Conservation (phyloP, 352 stramenopile genomes). For the Phytopythium montanum region DNA sequence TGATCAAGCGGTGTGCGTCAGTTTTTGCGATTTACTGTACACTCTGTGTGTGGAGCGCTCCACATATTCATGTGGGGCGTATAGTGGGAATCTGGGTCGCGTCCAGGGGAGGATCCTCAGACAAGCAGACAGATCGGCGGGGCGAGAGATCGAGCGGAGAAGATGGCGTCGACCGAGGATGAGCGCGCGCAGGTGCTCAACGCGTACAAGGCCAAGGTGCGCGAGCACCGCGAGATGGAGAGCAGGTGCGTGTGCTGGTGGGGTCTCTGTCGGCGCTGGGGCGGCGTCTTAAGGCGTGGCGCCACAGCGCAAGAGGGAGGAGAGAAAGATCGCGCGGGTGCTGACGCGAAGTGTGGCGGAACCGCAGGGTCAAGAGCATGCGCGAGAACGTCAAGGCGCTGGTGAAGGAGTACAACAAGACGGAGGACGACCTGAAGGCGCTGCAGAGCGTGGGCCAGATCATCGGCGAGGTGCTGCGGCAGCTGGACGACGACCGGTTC, state of each 20-base stretch:
- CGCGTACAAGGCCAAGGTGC: slow-evolving; percentile 95
- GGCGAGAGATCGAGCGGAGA: neutral
- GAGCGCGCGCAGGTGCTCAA: slow-evolving; percentile 93
- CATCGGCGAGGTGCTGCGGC: slow-evolving; percentile 98
- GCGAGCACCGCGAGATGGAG: slow-evolving; percentile 96
- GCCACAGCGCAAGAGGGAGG: neutral
- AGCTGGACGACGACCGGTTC: slow-evolving; percentile 97
- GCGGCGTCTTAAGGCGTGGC: neutral
- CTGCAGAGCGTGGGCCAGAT: slow-evolving; percentile 97
- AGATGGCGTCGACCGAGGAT: slow-evolving; percentile 69
- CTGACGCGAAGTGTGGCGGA: neutral
- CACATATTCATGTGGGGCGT: too few species aligned
- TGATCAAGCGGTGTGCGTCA: too few species aligned
- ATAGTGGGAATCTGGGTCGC: neutral
- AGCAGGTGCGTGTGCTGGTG: slow-evolving; percentile 61
- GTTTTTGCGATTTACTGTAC: too few species aligned
- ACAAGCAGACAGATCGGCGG: neutral
- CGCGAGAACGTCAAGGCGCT: slow-evolving; percentile 95
- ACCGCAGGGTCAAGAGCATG: slow-evolving; percentile 96
- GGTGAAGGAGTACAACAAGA: slow-evolving; percentile 98
- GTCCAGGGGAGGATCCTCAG: neutral
- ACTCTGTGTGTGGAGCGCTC: too few species aligned
- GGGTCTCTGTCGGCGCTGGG: neutral
- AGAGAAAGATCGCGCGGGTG: slow-evolving; percentile 5
- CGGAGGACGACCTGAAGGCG: slow-evolving; percentile 97